A percentile compares a stretch with the other conserved stretches of the same genome.
Evolutionary conservation across 2,329 filamentous ascomycete species (phyloP).

Genomic region (Neonectria punicea): DNA sequence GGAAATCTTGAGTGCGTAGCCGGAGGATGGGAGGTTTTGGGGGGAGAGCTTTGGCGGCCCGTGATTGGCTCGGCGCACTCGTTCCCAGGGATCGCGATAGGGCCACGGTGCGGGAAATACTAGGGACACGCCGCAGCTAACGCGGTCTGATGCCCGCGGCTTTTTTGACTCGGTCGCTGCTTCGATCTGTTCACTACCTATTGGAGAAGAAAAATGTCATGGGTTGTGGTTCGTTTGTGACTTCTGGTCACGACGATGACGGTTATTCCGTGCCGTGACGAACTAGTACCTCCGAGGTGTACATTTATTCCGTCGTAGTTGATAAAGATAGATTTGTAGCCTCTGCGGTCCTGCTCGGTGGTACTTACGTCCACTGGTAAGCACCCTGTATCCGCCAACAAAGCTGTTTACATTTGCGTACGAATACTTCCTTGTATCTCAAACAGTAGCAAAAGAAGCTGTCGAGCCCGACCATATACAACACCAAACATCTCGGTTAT

Average conservation of each 20-base stretch:
- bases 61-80: constrained; percentile 36
- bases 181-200: neutral
- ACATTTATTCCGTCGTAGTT: neutral
- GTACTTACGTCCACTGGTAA: neutral
- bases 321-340: neutral
- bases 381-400: neutral
- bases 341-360: neutral
- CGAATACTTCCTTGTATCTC: neutral
- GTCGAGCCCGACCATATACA: neutral
- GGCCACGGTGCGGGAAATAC: constrained; percentile 29
- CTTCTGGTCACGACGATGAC: neutral
- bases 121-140: constrained; percentile 29
- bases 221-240: neutral
- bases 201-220: neutral
- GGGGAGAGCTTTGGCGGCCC: constrained; percentile 36
- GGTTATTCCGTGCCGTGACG: neutral
- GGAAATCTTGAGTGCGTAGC: constrained; percentile 46
- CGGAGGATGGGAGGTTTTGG: constrained; percentile 46
- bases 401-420: neutral
- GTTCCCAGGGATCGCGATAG: constrained; percentile 34
- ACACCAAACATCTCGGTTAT: neutral
- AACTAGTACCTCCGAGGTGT: neutral
- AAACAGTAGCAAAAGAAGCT: neutral
- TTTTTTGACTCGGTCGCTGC: constrained; percentile 26
- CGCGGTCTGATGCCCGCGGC: constrained; percentile 21